Evolutionary conservation across 176 grass and related monocot genomes (phyloP).

Genomic region (Tillandsia fasciculata): DNA sequence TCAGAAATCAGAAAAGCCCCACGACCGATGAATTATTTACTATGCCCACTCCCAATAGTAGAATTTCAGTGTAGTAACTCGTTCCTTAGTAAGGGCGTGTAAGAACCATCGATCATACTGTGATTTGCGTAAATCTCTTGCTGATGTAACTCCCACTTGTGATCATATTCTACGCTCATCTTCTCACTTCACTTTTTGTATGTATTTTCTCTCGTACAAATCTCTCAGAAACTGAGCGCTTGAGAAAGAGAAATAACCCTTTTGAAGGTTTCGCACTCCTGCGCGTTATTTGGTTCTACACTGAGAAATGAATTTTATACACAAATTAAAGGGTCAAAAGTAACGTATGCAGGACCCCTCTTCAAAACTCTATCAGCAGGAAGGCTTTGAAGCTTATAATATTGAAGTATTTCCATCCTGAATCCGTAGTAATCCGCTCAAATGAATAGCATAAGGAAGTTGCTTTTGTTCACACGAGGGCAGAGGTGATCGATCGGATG

Average conservation of each 20-base stretch:
- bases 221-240: not conserved
- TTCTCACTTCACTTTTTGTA: not conserved
- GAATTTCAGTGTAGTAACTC: too few species aligned
- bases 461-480: conserved; percentile 33
- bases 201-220: not conserved
- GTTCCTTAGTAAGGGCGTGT: too few species aligned
- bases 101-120: too few species aligned
- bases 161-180: too few species aligned
- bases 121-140: too few species aligned
- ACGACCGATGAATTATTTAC: too few species aligned
- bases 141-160: too few species aligned
- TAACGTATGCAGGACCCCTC: not conserved
- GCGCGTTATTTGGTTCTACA: not conserved
- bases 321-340: not conserved
- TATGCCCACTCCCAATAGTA: too few species aligned
- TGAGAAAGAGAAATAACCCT: not conserved
- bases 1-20: too few species aligned
- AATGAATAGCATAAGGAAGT: conserved; percentile 6
- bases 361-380: not conserved
- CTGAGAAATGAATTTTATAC: not conserved
- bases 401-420: not conserved
- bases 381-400: not conserved
- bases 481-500: conserved; percentile 28
- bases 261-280: not conserved
- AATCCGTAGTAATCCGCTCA: not conserved